phyloP scores from a whole-genome alignment of 2,329 filamentous ascomycete genomes.

The Hymenoscyphus linearis region DNA sequence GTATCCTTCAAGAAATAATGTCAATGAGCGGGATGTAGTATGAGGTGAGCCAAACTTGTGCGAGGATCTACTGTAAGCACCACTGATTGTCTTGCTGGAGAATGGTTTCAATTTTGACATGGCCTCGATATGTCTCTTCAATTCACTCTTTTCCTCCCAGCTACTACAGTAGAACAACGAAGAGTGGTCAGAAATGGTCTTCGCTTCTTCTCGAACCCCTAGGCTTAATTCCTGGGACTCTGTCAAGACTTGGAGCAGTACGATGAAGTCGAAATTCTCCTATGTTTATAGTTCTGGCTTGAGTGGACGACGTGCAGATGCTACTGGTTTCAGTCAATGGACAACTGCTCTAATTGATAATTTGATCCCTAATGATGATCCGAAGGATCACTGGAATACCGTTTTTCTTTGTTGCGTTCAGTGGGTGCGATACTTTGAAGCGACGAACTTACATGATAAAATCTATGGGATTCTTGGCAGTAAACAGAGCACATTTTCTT shows the following conservation, averaged over 20 bases:
- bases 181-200: neutral
- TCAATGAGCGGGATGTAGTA: neutral
- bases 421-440: constrained; percentile 9
- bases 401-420: constrained; percentile 9
- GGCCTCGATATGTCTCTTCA: neutral
- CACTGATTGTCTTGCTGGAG: neutral
- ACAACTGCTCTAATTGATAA: constrained; percentile 11
- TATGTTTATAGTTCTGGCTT: constrained; percentile 4
- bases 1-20: neutral
- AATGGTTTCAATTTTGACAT: neutral
- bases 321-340: constrained; percentile 10
- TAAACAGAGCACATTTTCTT: neutral
- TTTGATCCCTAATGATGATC: constrained; percentile 3
- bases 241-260: constrained; percentile 5
- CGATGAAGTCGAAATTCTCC: constrained; percentile 8
- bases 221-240: constrained; percentile 8
- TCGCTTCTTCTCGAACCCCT: constrained; percentile 7
- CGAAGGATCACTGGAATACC: constrained; percentile 6
- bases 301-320: constrained; percentile 3
- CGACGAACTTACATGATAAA: constrained; percentile 7
- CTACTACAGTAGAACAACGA: neutral
- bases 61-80: neutral
- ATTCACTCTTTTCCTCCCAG: neutral
- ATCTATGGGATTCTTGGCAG: constrained; percentile 8
- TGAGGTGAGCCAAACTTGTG: neutral